A percentile compares a stretch with the other conserved stretches of the same genome.
Conservation (phyloP, 169 alveolate genomes). For the Plasmodium gonderi region DNA sequence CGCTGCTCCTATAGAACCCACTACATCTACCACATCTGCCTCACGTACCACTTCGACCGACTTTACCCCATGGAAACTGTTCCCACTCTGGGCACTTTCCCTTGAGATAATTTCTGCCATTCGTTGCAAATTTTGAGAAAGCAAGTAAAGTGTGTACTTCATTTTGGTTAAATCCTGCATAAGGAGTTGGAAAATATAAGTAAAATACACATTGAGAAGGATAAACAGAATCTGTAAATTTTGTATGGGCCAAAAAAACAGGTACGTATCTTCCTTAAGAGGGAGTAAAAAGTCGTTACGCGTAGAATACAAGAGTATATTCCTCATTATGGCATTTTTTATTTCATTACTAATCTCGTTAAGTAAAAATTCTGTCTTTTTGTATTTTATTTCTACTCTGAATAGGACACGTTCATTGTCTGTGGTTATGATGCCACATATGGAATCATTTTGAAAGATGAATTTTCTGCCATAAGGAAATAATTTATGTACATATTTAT, state of each 20-base stretch:
- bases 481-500: constrained; percentile 9
- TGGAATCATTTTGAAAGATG: constrained; percentile 46
- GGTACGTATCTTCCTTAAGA: constrained; percentile 21
- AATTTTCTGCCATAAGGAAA: constrained; percentile 23
- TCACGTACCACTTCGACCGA: no score
- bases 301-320: background rate
- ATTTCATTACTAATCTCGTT: constrained; percentile 27
- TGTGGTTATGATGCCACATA: constrained; percentile 5
- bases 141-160: background rate
- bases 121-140: background rate
- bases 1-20: no score
- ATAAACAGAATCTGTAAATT: constrained; percentile 24
- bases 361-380: constrained; percentile 37
- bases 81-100: no score
- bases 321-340: background rate
- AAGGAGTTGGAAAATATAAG: constrained; percentile 8
- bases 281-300: constrained; percentile 9
- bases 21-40: no score
- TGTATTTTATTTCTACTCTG: constrained; percentile 41
- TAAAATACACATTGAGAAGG: constrained; percentile 21
- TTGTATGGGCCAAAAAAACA: background rate
- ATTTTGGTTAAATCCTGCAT: background rate
- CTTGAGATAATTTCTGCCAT: background rate
- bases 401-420: constrained; percentile 38
- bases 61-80: no score